Evolutionary conservation across 208 protist species (phyloP), one percentile per base, ranked within the genome.

Genomic region (Trypanosoma lewisi): DNA sequence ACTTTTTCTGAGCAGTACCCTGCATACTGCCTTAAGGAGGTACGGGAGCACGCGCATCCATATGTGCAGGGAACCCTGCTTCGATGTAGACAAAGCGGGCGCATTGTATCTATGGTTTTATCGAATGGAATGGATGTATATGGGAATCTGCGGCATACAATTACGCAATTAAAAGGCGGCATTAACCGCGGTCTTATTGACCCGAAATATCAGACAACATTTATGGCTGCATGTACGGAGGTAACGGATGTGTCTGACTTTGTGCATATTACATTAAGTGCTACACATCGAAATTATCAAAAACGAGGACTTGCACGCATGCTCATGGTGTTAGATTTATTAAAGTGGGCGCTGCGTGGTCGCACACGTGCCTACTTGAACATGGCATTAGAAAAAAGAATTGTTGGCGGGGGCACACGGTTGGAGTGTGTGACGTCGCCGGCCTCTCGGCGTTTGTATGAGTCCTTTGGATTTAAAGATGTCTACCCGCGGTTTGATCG

Each of bases 121-220:
- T 88, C 87, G 9, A 89, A 85, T 58, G 87, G 87, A 17, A 86
- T 85, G 74, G 87, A 94, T 68, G 51, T 79, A n/a, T 94, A 94
- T 70, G 84, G 87, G 58, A 91, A 87, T 61, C 62, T 94, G 19
- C 71, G 75, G 49, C 52, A 75, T 21, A 91, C 87, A 34, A 70
- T 94, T 56, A 88, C 84, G 11, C 83, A 91, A 55, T 63, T 91
- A 45, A 91, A 89, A 66, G 74, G 82, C 55, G 80, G 75, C 17
- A 66, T 82, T 19, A 71, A 79, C 47, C 72, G 82, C 31, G 80
- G 82, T 14, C 44, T 80, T 60, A 68, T 87, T 49, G 63, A 68
- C 51, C 28, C 44, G 27, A 48, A 65, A 36, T 54, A 67, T 50
- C 58, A 54, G 42, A 79, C 80, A n/a, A 36, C 65, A 7, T 78